These are phyloP conservation scores for Adansonia grandidieri DNA, from an alignment of 441 rosid genomes.

Conservation along the genomic window DNA sequence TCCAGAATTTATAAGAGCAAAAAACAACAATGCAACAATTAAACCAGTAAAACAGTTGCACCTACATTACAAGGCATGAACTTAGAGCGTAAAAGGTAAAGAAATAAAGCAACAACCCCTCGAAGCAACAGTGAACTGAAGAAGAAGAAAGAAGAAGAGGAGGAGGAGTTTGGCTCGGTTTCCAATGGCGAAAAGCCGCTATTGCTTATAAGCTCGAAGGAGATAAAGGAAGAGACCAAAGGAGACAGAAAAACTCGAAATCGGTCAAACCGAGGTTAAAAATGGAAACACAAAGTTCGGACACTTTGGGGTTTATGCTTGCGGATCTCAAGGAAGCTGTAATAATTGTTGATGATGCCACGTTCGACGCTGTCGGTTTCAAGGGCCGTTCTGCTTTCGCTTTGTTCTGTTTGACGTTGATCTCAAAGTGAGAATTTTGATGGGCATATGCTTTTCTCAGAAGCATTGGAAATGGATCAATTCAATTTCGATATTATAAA, in stretches of 20 bases:
- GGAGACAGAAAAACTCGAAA: background rate
- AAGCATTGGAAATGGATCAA: conserved; percentile 19
- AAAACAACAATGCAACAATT: background rate
- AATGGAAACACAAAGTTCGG: background rate
- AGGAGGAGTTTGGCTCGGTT: background rate
- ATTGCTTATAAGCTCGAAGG: conserved; percentile 15
- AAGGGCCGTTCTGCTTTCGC: background rate
- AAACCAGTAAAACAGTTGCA: background rate
- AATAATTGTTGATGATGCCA: background rate
- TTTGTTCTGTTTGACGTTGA: background rate
- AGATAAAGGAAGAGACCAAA: conserved; percentile 19
- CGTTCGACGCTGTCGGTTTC: background rate
- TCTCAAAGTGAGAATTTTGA: background rate
- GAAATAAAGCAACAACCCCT: background rate
- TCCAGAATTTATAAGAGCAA: background rate
- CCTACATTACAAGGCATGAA: background rate
- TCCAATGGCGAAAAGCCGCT: background rate
- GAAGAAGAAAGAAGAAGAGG: background rate
- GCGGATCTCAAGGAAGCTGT: conserved; percentile 8
- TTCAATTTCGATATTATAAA: background rate
- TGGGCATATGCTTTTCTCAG: background rate
- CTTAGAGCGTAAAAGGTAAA: conserved; percentile 4
- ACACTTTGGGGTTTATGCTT: conserved; percentile 23
- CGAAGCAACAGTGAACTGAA: conserved; percentile 2
- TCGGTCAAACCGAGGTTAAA: conserved; percentile 25